These are phyloP conservation scores for Elongisporangium anandrum DNA, from an alignment of 352 stramenopile genomes.

Conservation along the genomic window DNA sequence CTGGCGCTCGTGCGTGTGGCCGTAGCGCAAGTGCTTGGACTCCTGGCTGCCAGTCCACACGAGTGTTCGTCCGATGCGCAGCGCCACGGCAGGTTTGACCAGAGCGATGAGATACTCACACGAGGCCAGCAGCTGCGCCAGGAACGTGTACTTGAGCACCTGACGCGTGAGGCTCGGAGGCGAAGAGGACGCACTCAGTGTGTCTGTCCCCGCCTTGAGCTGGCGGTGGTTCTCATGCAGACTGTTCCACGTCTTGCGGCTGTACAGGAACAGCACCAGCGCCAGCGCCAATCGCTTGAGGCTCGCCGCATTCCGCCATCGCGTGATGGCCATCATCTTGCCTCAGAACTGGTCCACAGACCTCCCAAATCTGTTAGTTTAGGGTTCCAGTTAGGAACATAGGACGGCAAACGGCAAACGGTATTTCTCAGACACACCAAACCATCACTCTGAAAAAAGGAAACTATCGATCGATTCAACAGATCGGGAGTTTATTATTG, in stretches of 20 bases:
- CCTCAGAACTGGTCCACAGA: too few relatives aligned
- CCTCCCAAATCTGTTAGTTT: too few relatives aligned
- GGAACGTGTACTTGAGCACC: constrained; percentile 40
- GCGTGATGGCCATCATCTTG: too few relatives aligned
- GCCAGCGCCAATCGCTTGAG: constrained; percentile 11
- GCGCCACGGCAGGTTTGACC: constrained; percentile 42
- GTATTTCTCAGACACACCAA: too few relatives aligned
- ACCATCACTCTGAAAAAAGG: too few relatives aligned
- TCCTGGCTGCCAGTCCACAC: constrained; percentile 28
- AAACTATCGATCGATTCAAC: too few relatives aligned
- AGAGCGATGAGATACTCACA: constrained; percentile 54
- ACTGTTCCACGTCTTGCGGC: constrained; percentile 11
- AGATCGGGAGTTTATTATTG: too few relatives aligned
- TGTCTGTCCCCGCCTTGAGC: too few relatives aligned
- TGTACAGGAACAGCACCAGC: constrained; percentile 16
- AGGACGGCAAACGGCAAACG: too few relatives aligned
- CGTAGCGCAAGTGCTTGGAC: constrained; percentile 33
- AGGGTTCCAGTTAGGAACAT: too few relatives aligned
- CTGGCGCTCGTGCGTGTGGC: constrained; percentile 37
- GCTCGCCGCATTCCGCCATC: neutral
- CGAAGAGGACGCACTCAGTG: too few relatives aligned
- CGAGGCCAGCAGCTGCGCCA: constrained; percentile 41
- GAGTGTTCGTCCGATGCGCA: constrained; percentile 37
- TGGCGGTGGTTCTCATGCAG: constrained; percentile 15
- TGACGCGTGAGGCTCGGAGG: too few relatives aligned